phyloP scores from a whole-genome alignment of 805 yeast species.

The Scheffersomyces lignosus region DNA sequence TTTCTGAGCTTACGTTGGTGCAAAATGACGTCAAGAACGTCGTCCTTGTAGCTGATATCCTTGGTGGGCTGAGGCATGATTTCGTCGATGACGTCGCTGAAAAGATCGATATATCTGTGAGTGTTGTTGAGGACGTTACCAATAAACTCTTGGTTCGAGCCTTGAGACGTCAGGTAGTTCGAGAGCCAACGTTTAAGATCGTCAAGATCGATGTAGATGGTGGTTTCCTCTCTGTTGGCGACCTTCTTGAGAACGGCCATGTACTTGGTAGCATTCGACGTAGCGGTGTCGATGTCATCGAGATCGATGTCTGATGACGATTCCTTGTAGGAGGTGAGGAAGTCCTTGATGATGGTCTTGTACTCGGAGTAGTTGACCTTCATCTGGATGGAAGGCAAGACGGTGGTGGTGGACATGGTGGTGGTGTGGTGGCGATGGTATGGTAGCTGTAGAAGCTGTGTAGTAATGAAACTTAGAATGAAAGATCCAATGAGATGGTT shows the following conservation, averaged over 20 bases:
- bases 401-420: constrained; percentile 20
- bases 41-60: constrained; percentile 77
- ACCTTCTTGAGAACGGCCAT: constrained; percentile 69
- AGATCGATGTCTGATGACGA: constrained; percentile 26
- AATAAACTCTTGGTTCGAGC: constrained; percentile 34
- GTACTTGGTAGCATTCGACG: constrained; percentile 54
- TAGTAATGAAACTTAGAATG: too few relatives aligned
- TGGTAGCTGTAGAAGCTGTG: too few relatives aligned
- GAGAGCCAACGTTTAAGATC: constrained; percentile 75
- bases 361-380: constrained; percentile 74
- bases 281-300: constrained; percentile 9
- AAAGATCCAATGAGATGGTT: too few relatives aligned
- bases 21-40: constrained; percentile 87
- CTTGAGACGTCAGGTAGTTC: constrained; percentile 21
- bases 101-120: constrained; percentile 73
- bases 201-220: constrained; percentile 75
- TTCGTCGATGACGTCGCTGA: constrained; percentile 73
- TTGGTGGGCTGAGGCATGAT: constrained; percentile 85
- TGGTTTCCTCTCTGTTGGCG: constrained; percentile 77
- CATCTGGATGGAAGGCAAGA: constrained; percentile 65
- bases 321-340: constrained; percentile 65
- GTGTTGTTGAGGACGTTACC: constrained; percentile 71
- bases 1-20: constrained; percentile 88
- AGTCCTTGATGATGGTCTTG: constrained; percentile 57
- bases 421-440: too few relatives aligned